These are phyloP conservation scores for Plasmodium gonderi DNA, from an alignment of 169 alveolate species.

Conservation along the genomic window DNA sequence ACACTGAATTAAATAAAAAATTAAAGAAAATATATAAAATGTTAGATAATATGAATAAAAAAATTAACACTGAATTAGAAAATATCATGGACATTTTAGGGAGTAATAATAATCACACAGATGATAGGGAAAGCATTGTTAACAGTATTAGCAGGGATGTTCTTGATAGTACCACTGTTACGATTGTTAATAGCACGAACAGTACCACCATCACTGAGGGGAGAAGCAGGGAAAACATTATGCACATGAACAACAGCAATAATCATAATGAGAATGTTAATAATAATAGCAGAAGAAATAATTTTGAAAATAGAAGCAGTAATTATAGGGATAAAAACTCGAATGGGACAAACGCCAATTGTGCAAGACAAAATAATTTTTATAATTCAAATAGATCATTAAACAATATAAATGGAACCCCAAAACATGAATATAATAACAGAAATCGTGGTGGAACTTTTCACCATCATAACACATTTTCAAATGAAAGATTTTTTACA, in stretches of 20 bases:
- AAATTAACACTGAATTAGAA: constrained; percentile 17
- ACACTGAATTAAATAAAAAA: neutral
- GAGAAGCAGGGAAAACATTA: neutral
- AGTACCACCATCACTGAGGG: neutral
- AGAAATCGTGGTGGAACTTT: neutral
- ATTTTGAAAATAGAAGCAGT: neutral
- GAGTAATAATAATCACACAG: neutral
- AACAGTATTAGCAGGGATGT: neutral
- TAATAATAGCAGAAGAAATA: no score
- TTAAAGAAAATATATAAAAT: constrained; percentile 33
- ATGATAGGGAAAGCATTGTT: neutral
- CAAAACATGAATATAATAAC: neutral
- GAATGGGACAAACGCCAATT: neutral
- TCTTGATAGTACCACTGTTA: neutral
- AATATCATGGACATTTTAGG: neutral
- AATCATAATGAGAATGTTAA: neutral
- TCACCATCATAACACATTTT: neutral
- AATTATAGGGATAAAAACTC: neutral
- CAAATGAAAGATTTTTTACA: constrained; percentile 1
- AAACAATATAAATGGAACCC: neutral
- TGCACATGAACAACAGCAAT: neutral
- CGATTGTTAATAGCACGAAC: neutral
- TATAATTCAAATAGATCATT: neutral
- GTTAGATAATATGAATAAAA: constrained; percentile 29
- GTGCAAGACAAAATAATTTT: constrained; percentile 5